A percentile compares a stretch with the other conserved stretches of the same genome.
These are phyloP conservation scores for Podila verticillata DNA, from an alignment of 192 early-diverging fungal genomes.

Conservation along the genomic window DNA sequence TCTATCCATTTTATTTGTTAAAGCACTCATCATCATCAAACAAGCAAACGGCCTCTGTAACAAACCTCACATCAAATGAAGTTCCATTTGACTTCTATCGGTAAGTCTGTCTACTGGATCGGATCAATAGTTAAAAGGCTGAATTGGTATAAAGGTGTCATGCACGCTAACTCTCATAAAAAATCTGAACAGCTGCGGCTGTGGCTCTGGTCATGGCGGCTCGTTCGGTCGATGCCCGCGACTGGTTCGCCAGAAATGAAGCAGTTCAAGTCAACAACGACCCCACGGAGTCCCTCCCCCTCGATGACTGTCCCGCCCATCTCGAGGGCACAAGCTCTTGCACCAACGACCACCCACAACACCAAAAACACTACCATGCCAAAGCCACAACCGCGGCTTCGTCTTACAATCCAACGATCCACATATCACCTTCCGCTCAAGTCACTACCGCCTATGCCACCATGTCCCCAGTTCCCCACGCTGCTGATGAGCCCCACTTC, in stretches of 20 bases:
- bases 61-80: slow-evolving; percentile 10
- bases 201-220: slow-evolving; percentile 15
- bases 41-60: background rate
- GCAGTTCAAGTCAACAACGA: background rate
- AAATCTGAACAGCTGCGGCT: background rate
- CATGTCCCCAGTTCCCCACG: slow-evolving; percentile 3
- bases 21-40: background rate
- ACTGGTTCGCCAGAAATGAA: background rate
- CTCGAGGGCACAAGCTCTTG: background rate
- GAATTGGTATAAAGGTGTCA: background rate
- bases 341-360: background rate
- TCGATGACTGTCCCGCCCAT: slow-evolving; percentile 3
- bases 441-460: slow-evolving; percentile 2
- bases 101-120: no score
- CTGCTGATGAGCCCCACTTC: slow-evolving; percentile 22
- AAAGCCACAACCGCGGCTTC: background rate
- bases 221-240: background rate
- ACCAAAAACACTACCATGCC: background rate
- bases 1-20: no score
- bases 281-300: background rate
- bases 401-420: background rate
- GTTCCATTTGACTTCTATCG: slow-evolving; percentile 8
- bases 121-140: background rate
- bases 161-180: background rate
- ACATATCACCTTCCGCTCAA: background rate